phyloP scores from a whole-genome alignment of 805 yeast species.

The Cyberlindnera japonica region DNA sequence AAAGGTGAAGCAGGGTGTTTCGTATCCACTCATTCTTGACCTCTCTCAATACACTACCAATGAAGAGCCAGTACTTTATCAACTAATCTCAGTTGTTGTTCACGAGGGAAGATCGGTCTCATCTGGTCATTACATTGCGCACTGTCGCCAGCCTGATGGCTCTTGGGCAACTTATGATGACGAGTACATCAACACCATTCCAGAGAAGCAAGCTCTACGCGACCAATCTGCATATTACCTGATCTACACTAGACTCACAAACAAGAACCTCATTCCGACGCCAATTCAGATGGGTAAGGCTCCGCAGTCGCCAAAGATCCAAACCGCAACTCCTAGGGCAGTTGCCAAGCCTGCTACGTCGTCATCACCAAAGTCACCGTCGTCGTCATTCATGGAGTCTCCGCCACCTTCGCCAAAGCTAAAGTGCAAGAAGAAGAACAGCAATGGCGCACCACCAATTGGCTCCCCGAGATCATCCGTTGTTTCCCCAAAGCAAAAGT shows the following conservation, averaged over 20 bases:
- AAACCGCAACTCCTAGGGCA: not conserved
- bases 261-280: slow-evolving; percentile 35
- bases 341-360: not conserved
- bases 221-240: slow-evolving; percentile 91
- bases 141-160: slow-evolving; percentile 88
- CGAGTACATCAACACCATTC: slow-evolving; percentile 72
- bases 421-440: not conserved
- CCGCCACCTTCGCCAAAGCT: not conserved
- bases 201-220: slow-evolving; percentile 68
- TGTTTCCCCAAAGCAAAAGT: slow-evolving; percentile 1
- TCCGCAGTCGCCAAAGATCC: not conserved
- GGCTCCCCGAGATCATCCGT: slow-evolving; percentile 2
- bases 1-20: slow-evolving; percentile 83
- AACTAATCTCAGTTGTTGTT: slow-evolving; percentile 77
- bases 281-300: slow-evolving; percentile 2
- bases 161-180: slow-evolving; percentile 95
- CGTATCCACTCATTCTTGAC: slow-evolving; percentile 75
- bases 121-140: slow-evolving; percentile 90
- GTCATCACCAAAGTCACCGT: slow-evolving; percentile 1
- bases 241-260: slow-evolving; percentile 74
- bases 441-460: not conserved
- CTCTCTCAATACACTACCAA: slow-evolving; percentile 57
- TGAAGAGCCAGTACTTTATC: slow-evolving; percentile 53
- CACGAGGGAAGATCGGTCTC: slow-evolving; percentile 93
- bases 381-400: not conserved